Conservation (phyloP, 768 basidiomycete species). For the Tylopilus sp. region DNA sequence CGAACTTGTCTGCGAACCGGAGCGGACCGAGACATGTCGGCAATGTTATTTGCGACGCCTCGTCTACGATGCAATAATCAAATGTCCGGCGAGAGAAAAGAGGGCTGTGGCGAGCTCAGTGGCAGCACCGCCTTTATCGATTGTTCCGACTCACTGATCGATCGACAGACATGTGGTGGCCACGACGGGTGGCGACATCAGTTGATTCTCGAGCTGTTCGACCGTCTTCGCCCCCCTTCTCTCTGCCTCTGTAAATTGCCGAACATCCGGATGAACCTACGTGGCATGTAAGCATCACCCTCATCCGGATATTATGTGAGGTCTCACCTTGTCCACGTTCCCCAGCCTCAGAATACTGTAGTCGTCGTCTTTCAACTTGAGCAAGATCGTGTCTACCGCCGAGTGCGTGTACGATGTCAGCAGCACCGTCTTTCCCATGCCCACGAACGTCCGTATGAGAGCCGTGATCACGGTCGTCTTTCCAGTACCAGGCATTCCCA, state of each 20-base stretch:
- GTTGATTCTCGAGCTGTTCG: slow-evolving; percentile 77
- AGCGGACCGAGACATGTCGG: slow-evolving; percentile 95
- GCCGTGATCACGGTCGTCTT: slow-evolving; percentile 95
- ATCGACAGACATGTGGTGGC: slow-evolving; percentile 94
- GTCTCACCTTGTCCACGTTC: slow-evolving; percentile 80
- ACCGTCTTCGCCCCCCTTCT: slow-evolving; percentile 58
- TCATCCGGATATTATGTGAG: background rate
- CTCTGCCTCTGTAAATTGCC: slow-evolving; percentile 63
- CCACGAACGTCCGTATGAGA: slow-evolving; percentile 76
- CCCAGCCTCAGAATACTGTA: slow-evolving; percentile 83
- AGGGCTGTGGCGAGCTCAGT: slow-evolving; percentile 47
- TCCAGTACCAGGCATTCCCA: slow-evolving; percentile 99
- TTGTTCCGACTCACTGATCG: slow-evolving; percentile 69
- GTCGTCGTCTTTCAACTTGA: slow-evolving; percentile 69
- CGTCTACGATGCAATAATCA: slow-evolving; percentile 97
- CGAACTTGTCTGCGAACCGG: slow-evolving; percentile 84
- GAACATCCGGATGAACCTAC: slow-evolving; percentile 82
- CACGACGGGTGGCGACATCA: slow-evolving; percentile 89
- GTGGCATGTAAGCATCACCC: slow-evolving; percentile 1
- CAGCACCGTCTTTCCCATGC: slow-evolving; percentile 80
- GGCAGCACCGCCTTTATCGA: background rate
- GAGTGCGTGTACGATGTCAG: slow-evolving; percentile 96
- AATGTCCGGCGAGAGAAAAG: slow-evolving; percentile 83
- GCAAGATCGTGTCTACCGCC: slow-evolving; percentile 94
- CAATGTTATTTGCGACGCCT: slow-evolving; percentile 95